Percentiles rank a stretch among this genome's conserved stretches.
Evolutionary conservation across 108 stramenopile species (phyloP).

Genomic region (Fistulifera solaris): DNA sequence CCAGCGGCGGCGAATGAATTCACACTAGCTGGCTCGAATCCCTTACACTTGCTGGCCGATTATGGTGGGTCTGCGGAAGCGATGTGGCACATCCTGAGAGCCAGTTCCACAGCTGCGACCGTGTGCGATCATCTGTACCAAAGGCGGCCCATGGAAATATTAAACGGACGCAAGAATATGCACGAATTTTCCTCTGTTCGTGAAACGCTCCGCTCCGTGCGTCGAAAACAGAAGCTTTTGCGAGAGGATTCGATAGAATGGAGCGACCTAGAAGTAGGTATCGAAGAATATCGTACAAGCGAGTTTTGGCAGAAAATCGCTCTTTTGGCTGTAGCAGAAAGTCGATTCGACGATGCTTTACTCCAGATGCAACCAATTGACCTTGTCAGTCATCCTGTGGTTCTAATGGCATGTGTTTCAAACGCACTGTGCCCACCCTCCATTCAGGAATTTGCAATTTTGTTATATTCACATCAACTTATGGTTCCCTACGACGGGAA

Average conservation of each 20-base stretch:
- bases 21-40: not conserved
- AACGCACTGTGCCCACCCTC: conserved; percentile 18
- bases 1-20: conserved; percentile 15
- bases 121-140: conserved; percentile 15
- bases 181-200: conserved; percentile 6
- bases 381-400: too few relatives aligned
- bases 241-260: not conserved
- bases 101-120: conserved; percentile 4
- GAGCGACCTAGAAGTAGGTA: not conserved
- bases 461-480: conserved; percentile 6
- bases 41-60: conserved; percentile 31
- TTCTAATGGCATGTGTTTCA: conserved; percentile 12
- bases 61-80: conserved; percentile 15
- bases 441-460: conserved; percentile 25
- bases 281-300: conserved; percentile 3
- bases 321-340: conserved; percentile 20
- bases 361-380: conserved; percentile 3
- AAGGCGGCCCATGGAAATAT: conserved; percentile 16
- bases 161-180: conserved; percentile 26
- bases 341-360: not conserved
- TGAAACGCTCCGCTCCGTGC: conserved; percentile 8
- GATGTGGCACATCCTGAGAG: conserved; percentile 16
- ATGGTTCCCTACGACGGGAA: not conserved
- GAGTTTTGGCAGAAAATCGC: conserved; percentile 29
- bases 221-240: not conserved